Evolutionary conservation across 306 rosid species (phyloP), one percentile per base, ranked within the genome.

Genomic region (Delonix regia): DNA sequence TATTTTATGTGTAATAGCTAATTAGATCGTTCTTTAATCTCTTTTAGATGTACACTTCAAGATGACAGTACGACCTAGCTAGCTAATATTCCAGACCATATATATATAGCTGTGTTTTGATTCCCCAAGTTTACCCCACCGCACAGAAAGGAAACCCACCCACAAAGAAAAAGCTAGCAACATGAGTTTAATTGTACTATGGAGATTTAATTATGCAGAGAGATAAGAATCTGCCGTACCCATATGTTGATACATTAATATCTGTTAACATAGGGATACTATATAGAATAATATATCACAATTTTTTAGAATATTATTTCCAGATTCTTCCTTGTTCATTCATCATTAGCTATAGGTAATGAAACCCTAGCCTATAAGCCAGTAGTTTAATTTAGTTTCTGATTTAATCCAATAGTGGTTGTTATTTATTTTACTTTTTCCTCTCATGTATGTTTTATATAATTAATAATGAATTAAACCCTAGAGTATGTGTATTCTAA

Each of bases 241-340:
- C 27, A 76, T 62, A 61, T 74, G 78, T 45, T 75, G 27, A 22
- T 48, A n/a, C 4, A 62, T 47, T 33, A 74, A 21, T 28, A 27
- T 22, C 7, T 42, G 33, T 27, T 41, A 39, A 24, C 14, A 13
- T 12, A 27, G 21, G 3, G 9, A 9, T 21, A 51, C n/a, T 55
- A 7, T 55, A 55, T 22, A 55, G 1, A n/a, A 52, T n/a, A 55
- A 55, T 22, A 27, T 11, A 1, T 33, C 52, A 22, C 41, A 38
- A 42, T 33, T 36, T 36, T 55, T 24, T 13, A 38, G 44, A 24
- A 21, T 44, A 16, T 9, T 41, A 24, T 16, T 52, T 55, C 22
- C 9, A 13, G 4, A 56, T 24, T 52, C 67, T 55, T 41, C 56
- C 59, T 15, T 11, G 36, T 14, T 39, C 1, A 14, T 55, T 74